phyloP scores from a whole-genome alignment of 441 rosid genomes.

The Eruca vesicaria region DNA sequence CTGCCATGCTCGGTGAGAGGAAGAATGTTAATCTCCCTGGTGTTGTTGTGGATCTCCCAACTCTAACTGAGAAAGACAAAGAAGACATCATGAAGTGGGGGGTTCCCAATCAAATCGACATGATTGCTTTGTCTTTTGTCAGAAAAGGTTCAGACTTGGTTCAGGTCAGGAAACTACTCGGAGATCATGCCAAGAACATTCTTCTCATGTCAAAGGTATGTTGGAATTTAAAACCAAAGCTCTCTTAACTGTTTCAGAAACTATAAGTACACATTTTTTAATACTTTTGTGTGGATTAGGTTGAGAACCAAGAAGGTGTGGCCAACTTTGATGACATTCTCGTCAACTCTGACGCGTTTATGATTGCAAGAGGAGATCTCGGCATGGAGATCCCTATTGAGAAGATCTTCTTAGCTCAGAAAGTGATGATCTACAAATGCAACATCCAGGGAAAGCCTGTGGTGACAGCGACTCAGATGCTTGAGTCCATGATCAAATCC shows the following conservation, averaged over 20 bases:
- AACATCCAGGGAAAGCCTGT: conserved; percentile 95
- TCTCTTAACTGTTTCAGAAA: neutral
- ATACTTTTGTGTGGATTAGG: conserved; percentile 40
- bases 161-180: conserved; percentile 75
- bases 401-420: conserved; percentile 94
- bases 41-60: conserved; percentile 90
- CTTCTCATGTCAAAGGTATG: conserved; percentile 95
- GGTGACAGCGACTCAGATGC: conserved; percentile 98
- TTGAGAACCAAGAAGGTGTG: conserved; percentile 94
- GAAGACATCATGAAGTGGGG: conserved; percentile 94
- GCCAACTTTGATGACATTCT: conserved; percentile 91
- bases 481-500: conserved; percentile 97
- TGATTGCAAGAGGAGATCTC: conserved; percentile 97
- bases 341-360: conserved; percentile 85
- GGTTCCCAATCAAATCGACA: conserved; percentile 84
- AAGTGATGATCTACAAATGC: conserved; percentile 94
- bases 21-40: conserved; percentile 97
- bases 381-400: conserved; percentile 99
- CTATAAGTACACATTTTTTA: neutral
- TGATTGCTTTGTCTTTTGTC: conserved; percentile 95
- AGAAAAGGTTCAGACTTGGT: conserved; percentile 91
- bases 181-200: conserved; percentile 71
- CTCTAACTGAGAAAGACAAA: conserved; percentile 90
- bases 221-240: too few relatives aligned
- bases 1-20: conserved; percentile 90